Evolutionary conservation across 1,284 basidiomycete species (phyloP).

Genomic region (Fomitopsis betulina): DNA sequence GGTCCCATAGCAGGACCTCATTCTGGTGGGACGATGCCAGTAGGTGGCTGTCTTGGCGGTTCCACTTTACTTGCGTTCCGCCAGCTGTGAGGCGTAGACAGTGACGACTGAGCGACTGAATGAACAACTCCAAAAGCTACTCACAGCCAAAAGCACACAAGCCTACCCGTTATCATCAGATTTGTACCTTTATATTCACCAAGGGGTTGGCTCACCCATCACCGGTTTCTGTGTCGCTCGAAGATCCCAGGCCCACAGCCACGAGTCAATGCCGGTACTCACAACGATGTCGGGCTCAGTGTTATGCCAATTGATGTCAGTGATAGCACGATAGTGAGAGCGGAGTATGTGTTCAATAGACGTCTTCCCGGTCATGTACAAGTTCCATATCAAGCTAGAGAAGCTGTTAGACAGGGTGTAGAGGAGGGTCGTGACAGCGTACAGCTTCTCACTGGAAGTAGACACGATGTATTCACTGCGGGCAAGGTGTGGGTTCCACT

Average conservation of each 20-base stretch:
- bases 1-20: conserved; percentile 84
- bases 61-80: conserved; percentile 97
- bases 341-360: conserved; percentile 79
- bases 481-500: conserved; percentile 92
- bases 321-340: conserved; percentile 89
- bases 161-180: conserved; percentile 31
- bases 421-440: conserved; percentile 19
- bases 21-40: conserved; percentile 86
- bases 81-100: conserved; percentile 41
- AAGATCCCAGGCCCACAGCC: conserved; percentile 89
- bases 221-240: conserved; percentile 56
- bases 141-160: conserved; percentile 73
- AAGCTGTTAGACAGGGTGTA: background rate
- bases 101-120: no score
- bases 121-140: conserved; percentile 6
- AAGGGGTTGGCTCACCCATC: conserved; percentile 41
- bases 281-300: conserved; percentile 73
- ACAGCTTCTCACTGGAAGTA: conserved; percentile 93
- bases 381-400: conserved; percentile 85
- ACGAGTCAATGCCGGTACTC: conserved; percentile 76
- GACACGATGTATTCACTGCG: conserved; percentile 90
- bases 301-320: conserved; percentile 95
- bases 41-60: conserved; percentile 78
- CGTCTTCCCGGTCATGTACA: conserved; percentile 64
- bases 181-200: background rate